These are phyloP conservation scores for Clonostachys chloroleuca DNA, from an alignment of 2,329 filamentous ascomycete genomes.

Conservation along the genomic window DNA sequence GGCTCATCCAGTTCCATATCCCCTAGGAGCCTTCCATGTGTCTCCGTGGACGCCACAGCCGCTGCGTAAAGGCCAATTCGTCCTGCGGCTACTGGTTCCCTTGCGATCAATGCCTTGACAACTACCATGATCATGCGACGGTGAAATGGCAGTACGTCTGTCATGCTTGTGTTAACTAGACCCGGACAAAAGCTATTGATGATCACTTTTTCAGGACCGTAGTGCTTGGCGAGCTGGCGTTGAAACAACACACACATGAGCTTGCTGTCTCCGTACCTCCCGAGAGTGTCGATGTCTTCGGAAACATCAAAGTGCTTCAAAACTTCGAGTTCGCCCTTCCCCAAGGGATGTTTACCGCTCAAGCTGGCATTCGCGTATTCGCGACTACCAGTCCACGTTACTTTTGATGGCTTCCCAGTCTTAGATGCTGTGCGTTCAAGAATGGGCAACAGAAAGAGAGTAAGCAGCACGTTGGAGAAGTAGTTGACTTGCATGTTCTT, in stretches of 20 bases:
- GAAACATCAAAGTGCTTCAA: conserved; percentile 21
- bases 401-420: conserved; percentile 10
- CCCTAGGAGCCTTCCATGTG: background rate
- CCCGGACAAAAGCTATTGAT: conserved; percentile 44
- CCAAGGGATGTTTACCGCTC: background rate
- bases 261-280: conserved; percentile 20
- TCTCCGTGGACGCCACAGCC: background rate
- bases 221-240: conserved; percentile 25
- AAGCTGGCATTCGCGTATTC: conserved; percentile 5
- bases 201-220: conserved; percentile 26
- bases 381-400: conserved; percentile 23
- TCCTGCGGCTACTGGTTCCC: background rate
- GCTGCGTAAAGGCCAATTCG: background rate
- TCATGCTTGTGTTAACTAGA: conserved; percentile 31
- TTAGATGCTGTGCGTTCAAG: conserved; percentile 16
- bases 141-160: conserved; percentile 18
- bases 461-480: conserved; percentile 24
- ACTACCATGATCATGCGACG: background rate
- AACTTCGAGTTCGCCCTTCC: background rate
- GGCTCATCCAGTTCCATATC: background rate
- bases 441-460: conserved; percentile 21
- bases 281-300: conserved; percentile 9
- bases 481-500: conserved; percentile 33
- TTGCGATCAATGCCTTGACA: background rate
- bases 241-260: conserved; percentile 25